Percentiles rank a stretch among this genome's conserved stretches.
Conservation (phyloP, 192 early-diverging fungal genomes). For the Backusella westeae region DNA sequence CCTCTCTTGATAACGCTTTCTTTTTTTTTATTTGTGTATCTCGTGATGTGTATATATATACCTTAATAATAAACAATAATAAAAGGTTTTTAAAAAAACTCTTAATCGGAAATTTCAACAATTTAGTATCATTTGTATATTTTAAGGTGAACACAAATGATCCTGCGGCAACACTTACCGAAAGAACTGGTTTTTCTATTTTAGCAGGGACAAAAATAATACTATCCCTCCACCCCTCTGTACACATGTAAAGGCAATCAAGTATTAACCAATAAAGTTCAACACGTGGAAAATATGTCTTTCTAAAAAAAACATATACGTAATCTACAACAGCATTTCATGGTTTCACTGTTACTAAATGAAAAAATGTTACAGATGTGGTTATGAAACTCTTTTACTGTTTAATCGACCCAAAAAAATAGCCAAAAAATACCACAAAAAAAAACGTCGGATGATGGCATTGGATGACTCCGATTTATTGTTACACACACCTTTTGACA, state of each 20-base stretch:
- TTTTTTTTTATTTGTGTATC: not conserved
- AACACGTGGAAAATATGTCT: not conserved
- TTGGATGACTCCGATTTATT: too few species aligned
- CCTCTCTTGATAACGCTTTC: not conserved
- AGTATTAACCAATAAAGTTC: constrained; percentile 4
- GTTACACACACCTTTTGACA: too few species aligned
- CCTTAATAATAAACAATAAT: not conserved
- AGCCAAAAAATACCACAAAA: too few species aligned
- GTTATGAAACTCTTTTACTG: too few species aligned
- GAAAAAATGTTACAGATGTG: too few species aligned
- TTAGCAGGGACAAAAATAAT: not conserved
- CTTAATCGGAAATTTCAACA: not conserved
- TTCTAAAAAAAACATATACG: not conserved
- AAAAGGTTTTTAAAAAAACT: not conserved
- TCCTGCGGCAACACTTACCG: not conserved
- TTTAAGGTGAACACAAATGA: not conserved
- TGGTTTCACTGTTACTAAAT: not conserved
- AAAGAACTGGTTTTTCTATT: not conserved
- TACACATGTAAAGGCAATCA: not conserved
- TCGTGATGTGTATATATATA: not conserved
- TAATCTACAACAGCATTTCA: not conserved
- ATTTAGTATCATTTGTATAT: not conserved
- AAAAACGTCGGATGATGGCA: too few species aligned
- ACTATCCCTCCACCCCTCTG: not conserved
- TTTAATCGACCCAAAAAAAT: too few species aligned